phyloP scores from a whole-genome alignment of 116 monocot genomes.

The Phalaenopsis hybrid region DNA sequence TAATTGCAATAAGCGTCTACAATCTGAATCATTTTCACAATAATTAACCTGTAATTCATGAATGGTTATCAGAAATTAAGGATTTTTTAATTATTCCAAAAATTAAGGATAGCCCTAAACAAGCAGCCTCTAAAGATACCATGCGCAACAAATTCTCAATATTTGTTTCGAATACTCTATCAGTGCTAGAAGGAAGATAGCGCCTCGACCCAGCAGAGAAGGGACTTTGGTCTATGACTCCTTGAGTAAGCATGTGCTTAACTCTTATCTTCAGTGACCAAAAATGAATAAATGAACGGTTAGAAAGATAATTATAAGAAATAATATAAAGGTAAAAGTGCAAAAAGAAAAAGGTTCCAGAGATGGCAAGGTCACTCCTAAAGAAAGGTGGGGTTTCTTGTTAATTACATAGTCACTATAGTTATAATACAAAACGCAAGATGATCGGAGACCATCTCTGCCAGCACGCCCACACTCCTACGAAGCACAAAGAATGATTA shows the following conservation, averaged over 20 bases:
- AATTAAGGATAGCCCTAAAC: not conserved
- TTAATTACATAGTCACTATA: constrained; percentile 92
- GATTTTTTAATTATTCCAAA: not conserved
- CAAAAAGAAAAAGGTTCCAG: not conserved
- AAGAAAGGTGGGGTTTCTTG: not conserved
- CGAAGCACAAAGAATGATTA: constrained; percentile 7
- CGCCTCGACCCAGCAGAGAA: constrained; percentile 32
- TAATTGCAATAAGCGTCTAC: constrained; percentile 79
- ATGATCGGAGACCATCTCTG: constrained; percentile 81
- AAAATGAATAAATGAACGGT: not conserved
- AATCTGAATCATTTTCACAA: constrained; percentile 90
- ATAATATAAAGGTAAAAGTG: not conserved
- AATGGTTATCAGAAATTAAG: not conserved
- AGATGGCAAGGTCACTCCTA: not conserved
- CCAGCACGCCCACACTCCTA: constrained; percentile 99
- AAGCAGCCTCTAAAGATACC: constrained; percentile 36
- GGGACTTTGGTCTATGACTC: constrained; percentile 63
- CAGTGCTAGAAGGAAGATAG: constrained; percentile 18
- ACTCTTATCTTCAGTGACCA: constrained; percentile 66
- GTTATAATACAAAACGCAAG: constrained; percentile 84
- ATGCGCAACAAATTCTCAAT: constrained; percentile 80
- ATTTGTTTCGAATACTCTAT: constrained; percentile 70
- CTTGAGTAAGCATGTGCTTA: constrained; percentile 91
- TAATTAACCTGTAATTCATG: constrained; percentile 61
- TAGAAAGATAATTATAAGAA: not conserved